Evolutionary conservation across 2,329 filamentous ascomycete species (phyloP).

Genomic region (Aspergillus melleus): DNA sequence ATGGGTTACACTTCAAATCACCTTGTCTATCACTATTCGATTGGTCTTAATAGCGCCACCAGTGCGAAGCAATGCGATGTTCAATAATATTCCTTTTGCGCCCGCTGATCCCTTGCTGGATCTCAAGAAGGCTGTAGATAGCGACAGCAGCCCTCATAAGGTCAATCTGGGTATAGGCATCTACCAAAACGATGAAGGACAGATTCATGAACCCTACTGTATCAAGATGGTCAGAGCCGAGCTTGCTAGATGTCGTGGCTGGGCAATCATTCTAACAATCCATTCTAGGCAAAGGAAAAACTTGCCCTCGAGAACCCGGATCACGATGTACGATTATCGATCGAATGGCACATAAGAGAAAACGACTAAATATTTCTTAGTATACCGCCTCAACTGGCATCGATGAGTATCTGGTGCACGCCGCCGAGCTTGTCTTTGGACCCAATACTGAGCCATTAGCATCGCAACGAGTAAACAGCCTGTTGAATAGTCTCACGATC

Average conservation of each 20-base stretch:
- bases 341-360: not conserved
- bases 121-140: not conserved
- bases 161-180: not conserved
- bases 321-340: not conserved
- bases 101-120: not conserved
- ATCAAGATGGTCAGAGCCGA: not conserved
- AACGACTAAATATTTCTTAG: not conserved
- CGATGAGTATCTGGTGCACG: not conserved
- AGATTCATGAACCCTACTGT: not conserved
- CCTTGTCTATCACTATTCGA: not conserved
- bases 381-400: not conserved
- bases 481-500: not conserved
- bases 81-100: not conserved
- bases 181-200: not conserved
- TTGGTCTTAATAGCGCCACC: not conserved
- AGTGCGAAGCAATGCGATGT: not conserved
- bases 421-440: not conserved
- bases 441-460: not conserved
- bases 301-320: not conserved
- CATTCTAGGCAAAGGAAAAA: not conserved
- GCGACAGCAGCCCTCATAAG: not conserved
- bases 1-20: not conserved
- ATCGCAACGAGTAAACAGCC: not conserved
- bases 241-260: not conserved
- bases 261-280: not conserved